phyloP scores from a whole-genome alignment of 805 yeast species.

The Wickerhamiella kazuoi region DNA sequence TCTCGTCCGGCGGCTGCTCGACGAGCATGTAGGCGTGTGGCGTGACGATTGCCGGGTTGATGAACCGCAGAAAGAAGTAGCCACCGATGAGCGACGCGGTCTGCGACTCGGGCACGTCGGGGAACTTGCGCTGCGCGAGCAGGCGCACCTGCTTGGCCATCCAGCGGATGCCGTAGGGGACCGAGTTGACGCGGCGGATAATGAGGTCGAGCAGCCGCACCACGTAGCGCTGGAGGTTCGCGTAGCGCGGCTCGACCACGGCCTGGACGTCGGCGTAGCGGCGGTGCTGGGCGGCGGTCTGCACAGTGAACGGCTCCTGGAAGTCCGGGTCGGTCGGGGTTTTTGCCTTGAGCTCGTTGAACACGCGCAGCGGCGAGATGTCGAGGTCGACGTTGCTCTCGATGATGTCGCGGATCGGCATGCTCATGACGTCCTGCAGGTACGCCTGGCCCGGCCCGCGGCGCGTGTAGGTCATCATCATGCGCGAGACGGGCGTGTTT shows the following conservation, averaged over 20 bases:
- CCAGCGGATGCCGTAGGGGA: conserved; percentile 57
- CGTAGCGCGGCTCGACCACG: conserved; percentile 17
- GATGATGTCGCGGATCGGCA: conserved; percentile 15
- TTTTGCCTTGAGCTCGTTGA: conserved; percentile 14
- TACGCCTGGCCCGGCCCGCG: conserved; percentile 26
- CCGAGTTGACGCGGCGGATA: conserved; percentile 31
- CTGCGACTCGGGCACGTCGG: conserved; percentile 30
- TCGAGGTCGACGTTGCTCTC: conserved; percentile 17
- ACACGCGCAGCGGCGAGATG: conserved; percentile 21
- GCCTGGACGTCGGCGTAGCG: conserved; percentile 12
- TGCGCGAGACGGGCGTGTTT: conserved; percentile 25
- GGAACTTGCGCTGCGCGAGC: conserved; percentile 43
- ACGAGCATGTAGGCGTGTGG: conserved; percentile 45
- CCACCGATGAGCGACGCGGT: conserved; percentile 47
- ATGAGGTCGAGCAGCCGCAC: conserved; percentile 32
- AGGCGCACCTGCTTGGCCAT: conserved; percentile 48
- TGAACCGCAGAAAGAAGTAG: conserved; percentile 59
- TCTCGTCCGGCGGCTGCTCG: conserved; percentile 22
- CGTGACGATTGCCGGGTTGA: conserved; percentile 79
- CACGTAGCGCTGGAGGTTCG: conserved; percentile 14
- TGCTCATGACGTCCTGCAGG: conserved; percentile 18
- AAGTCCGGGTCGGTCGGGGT: conserved; percentile 11
- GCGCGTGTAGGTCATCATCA: conserved; percentile 25
- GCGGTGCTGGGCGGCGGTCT: conserved; percentile 19
- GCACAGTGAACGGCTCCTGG: conserved; percentile 14